Percentiles rank a stretch among this genome's conserved stretches.
Evolutionary conservation across 495 filamentous ascomycete species (phyloP).

Genomic region (Neurospora discreta): DNA sequence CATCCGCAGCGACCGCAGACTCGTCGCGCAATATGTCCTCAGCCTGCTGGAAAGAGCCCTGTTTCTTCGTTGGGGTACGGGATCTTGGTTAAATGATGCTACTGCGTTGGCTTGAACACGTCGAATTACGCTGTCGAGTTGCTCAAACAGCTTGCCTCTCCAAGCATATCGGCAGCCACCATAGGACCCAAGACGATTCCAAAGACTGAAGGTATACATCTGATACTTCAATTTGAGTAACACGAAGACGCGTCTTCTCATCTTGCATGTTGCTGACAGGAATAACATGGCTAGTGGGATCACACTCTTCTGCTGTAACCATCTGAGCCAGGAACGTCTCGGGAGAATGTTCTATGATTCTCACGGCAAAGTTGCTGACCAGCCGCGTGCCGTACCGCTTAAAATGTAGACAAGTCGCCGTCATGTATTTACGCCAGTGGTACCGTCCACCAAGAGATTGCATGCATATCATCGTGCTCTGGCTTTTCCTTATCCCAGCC

Average conservation of each 20-base stretch:
- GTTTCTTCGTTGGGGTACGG: not conserved
- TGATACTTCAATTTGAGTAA: not conserved
- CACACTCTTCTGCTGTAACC: not conserved
- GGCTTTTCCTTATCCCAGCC: constrained; percentile 6
- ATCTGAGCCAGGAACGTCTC: not conserved
- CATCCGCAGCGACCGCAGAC: not conserved
- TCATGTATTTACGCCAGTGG: constrained; percentile 3
- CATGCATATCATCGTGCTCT: constrained; percentile 14
- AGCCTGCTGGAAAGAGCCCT: not conserved
- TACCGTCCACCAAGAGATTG: constrained; percentile 7
- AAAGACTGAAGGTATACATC: not conserved
- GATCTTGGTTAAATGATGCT: not conserved
- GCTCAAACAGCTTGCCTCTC: not conserved
- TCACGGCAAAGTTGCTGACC: not conserved
- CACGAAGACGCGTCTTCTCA: not conserved
- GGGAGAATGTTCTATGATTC: not conserved
- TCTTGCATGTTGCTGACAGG: not conserved
- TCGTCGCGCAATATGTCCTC: not conserved
- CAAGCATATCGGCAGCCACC: not conserved
- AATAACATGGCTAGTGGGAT: not conserved
- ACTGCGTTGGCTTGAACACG: not conserved
- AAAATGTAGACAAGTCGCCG: constrained; percentile 8
- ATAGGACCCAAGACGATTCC: not conserved
- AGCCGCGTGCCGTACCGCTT: not conserved
- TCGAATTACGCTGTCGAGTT: not conserved